Evolutionary conservation across 179 eudicot genomes (phyloP).

Genomic region (Sideroxylon spinosum): DNA sequence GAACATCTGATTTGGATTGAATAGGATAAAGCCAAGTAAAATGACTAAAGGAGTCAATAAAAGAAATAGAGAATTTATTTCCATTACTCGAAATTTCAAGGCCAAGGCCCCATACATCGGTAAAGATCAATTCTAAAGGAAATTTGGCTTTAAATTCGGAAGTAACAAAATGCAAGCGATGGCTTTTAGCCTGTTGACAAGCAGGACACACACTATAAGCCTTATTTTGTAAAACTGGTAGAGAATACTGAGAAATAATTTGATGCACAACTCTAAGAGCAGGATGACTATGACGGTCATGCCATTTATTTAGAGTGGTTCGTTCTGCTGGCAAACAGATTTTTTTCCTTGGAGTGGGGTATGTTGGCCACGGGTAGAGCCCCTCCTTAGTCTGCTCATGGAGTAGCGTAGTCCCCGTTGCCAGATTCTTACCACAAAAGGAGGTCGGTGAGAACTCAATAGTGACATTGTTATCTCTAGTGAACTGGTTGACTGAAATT

Average conservation of each 20-base stretch:
- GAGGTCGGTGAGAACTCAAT: too few species aligned
- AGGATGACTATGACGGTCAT: neutral
- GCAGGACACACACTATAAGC: neutral
- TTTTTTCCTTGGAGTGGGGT: neutral
- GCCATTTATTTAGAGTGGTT: neutral
- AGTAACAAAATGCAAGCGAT: neutral
- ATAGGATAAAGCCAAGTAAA: too few species aligned
- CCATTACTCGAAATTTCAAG: too few species aligned
- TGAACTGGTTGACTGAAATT: neutral
- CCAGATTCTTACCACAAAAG: neutral
- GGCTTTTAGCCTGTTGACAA: slow-evolving; percentile 3
- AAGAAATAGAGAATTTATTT: too few species aligned
- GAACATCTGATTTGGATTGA: too few species aligned
- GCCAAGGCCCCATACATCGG: too few species aligned
- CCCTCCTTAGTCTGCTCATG: neutral
- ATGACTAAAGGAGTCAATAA: too few species aligned
- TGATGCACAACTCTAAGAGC: neutral
- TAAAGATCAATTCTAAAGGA: too few species aligned
- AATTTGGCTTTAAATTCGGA: neutral
- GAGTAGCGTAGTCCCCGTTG: neutral
- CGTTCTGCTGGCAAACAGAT: neutral
- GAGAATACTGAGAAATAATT: neutral
- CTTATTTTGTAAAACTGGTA: neutral
- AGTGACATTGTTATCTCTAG: too few species aligned
- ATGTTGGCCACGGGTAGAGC: neutral